phyloP scores from a whole-genome alignment of 129 eudicot genomes.

The Cynara cardunculus region DNA sequence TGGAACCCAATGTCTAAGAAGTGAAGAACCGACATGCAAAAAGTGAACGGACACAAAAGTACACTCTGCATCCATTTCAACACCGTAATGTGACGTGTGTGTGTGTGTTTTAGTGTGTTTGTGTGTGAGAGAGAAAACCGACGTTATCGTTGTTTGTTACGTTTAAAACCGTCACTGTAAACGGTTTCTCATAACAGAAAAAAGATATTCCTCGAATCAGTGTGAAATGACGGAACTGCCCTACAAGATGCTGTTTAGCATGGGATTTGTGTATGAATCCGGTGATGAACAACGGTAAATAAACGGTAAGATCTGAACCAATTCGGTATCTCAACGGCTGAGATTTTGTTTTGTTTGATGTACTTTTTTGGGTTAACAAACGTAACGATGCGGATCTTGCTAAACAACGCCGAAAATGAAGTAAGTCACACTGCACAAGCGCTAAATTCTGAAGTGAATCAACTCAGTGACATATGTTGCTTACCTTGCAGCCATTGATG shows the following conservation, averaged over 20 bases:
- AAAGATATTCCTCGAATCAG: slow-evolving; percentile 8
- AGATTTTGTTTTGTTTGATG: slow-evolving; percentile 9
- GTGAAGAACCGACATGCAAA: slow-evolving; percentile 11
- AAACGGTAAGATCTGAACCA: slow-evolving; percentile 39
- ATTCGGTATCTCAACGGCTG: slow-evolving; percentile 38
- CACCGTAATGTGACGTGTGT: neutral
- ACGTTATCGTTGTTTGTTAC: slow-evolving; percentile 23
- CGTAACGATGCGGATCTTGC: slow-evolving; percentile 25
- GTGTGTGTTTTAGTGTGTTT: slow-evolving; percentile 1
- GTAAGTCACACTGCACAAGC: neutral
- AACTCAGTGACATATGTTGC: slow-evolving; percentile 2
- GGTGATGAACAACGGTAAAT: slow-evolving; percentile 21
- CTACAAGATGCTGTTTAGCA: neutral
- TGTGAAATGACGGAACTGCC: slow-evolving; percentile 21
- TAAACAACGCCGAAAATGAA: neutral
- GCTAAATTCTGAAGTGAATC: slow-evolving; percentile 17
- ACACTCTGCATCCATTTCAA: neutral
- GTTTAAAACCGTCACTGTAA: slow-evolving; percentile 15
- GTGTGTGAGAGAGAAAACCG: slow-evolving; percentile 23
- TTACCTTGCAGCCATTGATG: slow-evolving; percentile 74
- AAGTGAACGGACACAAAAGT: slow-evolving; percentile 8
- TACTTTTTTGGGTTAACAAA: neutral
- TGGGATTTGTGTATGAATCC: slow-evolving; percentile 28
- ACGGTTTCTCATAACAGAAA: slow-evolving; percentile 15
- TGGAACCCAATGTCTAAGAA: neutral